These are phyloP conservation scores for Posidonia oceanica DNA, from an alignment of 116 monocot genomes.

Conservation along the genomic window DNA sequence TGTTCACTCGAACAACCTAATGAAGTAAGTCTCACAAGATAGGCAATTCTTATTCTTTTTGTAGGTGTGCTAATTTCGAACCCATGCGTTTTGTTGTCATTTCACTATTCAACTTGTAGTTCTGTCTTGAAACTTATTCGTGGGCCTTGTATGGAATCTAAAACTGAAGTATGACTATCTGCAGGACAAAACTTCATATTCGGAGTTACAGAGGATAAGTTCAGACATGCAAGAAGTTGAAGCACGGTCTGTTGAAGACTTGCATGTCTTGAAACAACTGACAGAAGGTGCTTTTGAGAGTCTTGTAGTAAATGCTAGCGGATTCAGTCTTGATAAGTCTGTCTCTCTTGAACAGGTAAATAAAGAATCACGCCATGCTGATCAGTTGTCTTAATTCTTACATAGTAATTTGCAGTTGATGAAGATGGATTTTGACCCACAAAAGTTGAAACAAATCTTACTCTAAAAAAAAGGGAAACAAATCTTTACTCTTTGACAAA, in stretches of 20 bases:
- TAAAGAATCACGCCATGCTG: background rate
- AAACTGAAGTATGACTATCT: background rate
- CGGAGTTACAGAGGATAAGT: background rate
- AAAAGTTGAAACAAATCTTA: too few species aligned
- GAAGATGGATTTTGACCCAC: too few species aligned
- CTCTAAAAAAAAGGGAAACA: too few species aligned
- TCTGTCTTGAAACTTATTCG: background rate
- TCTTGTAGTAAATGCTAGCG: background rate
- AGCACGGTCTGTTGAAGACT: conserved; percentile 22
- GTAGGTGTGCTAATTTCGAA: background rate
- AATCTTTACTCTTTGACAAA: too few species aligned
- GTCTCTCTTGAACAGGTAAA: background rate
- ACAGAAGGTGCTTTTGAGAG: background rate
- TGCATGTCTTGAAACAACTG: conserved; percentile 6
- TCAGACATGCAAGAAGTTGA: conserved; percentile 13
- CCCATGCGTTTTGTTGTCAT: background rate
- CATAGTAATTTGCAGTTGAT: too few species aligned
- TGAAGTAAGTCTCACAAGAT: background rate
- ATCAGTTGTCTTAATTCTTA: too few species aligned
- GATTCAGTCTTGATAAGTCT: background rate
- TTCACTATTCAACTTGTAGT: conserved; percentile 1
- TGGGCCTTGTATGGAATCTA: background rate
- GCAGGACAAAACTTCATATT: background rate
- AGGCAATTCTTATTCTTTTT: background rate
- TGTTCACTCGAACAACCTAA: background rate